Evolutionary conservation across 306 rosid genomes (phyloP), one percentile per base, ranked within the genome.

Genomic region (Alnus rubra): DNA sequence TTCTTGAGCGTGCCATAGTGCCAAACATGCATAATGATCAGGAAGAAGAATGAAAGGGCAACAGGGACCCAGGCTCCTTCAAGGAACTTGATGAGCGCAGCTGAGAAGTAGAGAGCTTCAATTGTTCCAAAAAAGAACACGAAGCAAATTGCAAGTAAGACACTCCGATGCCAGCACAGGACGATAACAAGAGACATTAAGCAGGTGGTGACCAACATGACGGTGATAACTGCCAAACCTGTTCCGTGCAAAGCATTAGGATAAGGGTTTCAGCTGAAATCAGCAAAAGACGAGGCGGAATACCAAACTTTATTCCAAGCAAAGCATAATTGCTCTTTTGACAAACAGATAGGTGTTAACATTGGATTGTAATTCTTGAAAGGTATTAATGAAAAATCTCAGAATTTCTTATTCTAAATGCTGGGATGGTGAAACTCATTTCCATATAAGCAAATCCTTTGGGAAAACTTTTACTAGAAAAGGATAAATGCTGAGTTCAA

Each of bases 181-280:
- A 93, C 97, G 28, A 95, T 89, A 76, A 92, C 92, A 50, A 92
- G 90, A 53, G 98, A 95, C 98, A 95, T 95, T 83, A 95, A 84
- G 92, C 97, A 91, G 33, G 98, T 95, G 52, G 98, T 95, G 71
- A 95, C 98, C 87, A 95, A 87, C 98, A 95, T 95, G 75, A 92
- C 98, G 11, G 97, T 92, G 54, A 95, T 95, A 78, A 95, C 97
- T 52, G 97, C 97, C 88, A 95, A 88, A 84, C 98, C 98, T 95
- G 97, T 83, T 79, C 9, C n/a, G 18, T 47, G 74, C 8, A 63
- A 78, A 73, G 71, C 44, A 28, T 33, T 55, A 12, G 16, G 85
- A 78, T 39, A 78, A 56, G 77, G 71, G 76, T 70, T 68, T 51
- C 59, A 44, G 53, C 56, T 23, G 76, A 62, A 70, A 18, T 51